These are phyloP conservation scores for Spencermartinsiella europaea DNA, from an alignment of 805 yeast genomes.

Conservation along the genomic window DNA sequence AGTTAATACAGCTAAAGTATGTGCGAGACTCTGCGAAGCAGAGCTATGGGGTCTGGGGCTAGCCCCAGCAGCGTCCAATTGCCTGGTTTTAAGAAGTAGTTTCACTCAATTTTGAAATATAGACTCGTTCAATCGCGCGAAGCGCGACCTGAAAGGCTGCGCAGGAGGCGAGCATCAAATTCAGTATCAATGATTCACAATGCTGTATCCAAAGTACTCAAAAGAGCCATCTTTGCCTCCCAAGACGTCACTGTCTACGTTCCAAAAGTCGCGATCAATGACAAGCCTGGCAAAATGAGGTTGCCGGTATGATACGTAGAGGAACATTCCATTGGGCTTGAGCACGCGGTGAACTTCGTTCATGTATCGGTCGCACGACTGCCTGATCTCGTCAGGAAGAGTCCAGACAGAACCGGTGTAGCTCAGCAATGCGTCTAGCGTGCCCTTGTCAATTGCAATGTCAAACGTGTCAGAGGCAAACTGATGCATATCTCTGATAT, in stretches of 20 bases:
- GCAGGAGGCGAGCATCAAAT: too few relatives aligned
- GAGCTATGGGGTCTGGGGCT: too few relatives aligned
- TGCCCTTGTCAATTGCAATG: constrained; percentile 5
- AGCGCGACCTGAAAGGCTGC: too few relatives aligned
- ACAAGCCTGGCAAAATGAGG: constrained; percentile 6
- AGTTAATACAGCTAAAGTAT: too few relatives aligned
- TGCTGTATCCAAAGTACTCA: constrained; percentile 3
- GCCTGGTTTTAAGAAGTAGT: too few relatives aligned
- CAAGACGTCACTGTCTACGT: background rate
- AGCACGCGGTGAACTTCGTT: constrained; percentile 3
- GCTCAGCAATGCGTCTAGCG: constrained; percentile 4
- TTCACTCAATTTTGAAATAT: too few relatives aligned
- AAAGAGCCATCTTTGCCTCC: constrained; percentile 1
- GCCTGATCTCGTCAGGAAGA: background rate
- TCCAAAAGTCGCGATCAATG: background rate
- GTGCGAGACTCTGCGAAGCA: too few relatives aligned
- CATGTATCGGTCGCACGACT: constrained; percentile 1
- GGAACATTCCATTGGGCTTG: constrained; percentile 1
- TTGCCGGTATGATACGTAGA: constrained; percentile 4
- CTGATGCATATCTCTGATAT: constrained; percentile 1
- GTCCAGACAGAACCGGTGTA: constrained; percentile 7
- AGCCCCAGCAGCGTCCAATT: too few relatives aligned
- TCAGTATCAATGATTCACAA: too few relatives aligned
- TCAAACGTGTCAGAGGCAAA: constrained; percentile 1
- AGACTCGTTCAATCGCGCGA: too few relatives aligned